Base-by-base conservation (phyloP, 1,139 yeast species). In the Saccharomyces hybrid region DNA sequence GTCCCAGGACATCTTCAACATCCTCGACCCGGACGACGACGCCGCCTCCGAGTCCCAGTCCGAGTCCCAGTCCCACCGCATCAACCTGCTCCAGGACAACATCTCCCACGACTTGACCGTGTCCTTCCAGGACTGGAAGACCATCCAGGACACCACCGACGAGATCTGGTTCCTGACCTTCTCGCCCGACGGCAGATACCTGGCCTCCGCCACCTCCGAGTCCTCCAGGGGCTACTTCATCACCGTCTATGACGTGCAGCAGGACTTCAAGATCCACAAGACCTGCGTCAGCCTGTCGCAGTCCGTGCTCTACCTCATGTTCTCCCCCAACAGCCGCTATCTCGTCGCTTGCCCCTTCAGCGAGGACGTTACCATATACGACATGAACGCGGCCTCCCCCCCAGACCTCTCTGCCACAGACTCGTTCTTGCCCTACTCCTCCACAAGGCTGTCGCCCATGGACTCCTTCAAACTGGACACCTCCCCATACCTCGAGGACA, bases 101-200 rank as follows among this genome's bases (percentile, higher is more conserved):
- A 53, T 56, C 13, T 57, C 66, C 2, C 59, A 60, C 31, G 61
- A 59, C 28, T 57, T 58, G 28, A 59, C 61, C 23, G 59, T 66
- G 23, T 53, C 59, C 23, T 66, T 67, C 53, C 56, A 54, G n/a
- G 66, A 57, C 23, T 59, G 73, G 2, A 73, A 73, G 51, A 68
- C 74, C 0, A 62, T 89, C 25, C 65, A 72, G 2, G 74, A 76
- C 52, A 95, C 88, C 64, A 71, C 74, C 0, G 83, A 85, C 61
- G 96, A 91, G 67, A 95, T 88, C 4, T 91, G 97, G 97, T 85
- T 77, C 64, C 76, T 86, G 14, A 80, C 81, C 56, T 90, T 88
- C 65, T 85, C 95, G 2, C 88, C 90, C 46, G 78, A 80, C 70
- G 97, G 97, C 1, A 76, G 76, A 56, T 83, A 75, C 58, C 72